Conservation (phyloP, 129 eudicot species). For the Pulicaria dysenterica region DNA sequence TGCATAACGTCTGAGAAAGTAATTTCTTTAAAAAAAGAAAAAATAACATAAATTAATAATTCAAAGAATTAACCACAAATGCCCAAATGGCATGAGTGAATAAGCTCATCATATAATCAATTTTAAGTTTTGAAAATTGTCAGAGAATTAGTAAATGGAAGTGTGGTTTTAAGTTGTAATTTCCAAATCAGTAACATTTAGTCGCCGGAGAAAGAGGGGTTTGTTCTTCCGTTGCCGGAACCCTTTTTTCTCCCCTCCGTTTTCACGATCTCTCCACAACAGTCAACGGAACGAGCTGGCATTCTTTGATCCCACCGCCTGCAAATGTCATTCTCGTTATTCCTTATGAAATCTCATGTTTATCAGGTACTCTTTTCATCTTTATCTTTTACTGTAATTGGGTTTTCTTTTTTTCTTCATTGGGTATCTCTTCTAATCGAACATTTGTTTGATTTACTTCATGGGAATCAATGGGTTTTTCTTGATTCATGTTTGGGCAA, state of each 20-base stretch:
- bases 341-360: constrained; percentile 23
- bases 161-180: not conserved
- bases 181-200: constrained; percentile 13
- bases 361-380: constrained; percentile 21
- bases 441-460: not conserved
- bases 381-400: constrained; percentile 9
- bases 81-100: too few species aligned
- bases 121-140: not conserved
- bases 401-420: constrained; percentile 1
- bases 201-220: constrained; percentile 34
- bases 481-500: constrained; percentile 35
- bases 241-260: constrained; percentile 13
- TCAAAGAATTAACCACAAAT: too few species aligned
- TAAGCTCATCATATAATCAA: not conserved
- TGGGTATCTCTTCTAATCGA: not conserved
- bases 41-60: too few species aligned
- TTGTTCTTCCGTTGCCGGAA: constrained; percentile 26
- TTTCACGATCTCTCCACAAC: constrained; percentile 31
- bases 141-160: not conserved
- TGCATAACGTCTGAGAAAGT: too few species aligned
- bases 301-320: constrained; percentile 37
- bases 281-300: constrained; percentile 21
- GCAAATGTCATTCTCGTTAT: constrained; percentile 26
- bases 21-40: too few species aligned
- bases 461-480: constrained; percentile 8